A percentile compares a stretch with the other conserved stretches of the same genome.
Conservation (phyloP, 495 filamentous ascomycete genomes). For the Hyaloscypha bicolor region DNA sequence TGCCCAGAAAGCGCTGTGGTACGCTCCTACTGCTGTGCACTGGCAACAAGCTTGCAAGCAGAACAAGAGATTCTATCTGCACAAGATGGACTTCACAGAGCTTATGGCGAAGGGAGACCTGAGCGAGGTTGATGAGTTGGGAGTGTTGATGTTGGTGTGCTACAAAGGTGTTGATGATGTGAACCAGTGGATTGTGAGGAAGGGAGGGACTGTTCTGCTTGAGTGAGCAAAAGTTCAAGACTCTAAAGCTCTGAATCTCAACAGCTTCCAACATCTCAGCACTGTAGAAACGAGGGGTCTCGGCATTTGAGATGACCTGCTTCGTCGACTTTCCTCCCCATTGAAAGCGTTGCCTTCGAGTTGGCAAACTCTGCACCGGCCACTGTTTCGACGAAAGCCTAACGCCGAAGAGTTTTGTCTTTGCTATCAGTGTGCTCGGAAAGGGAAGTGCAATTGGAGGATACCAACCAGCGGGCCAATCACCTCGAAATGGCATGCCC, state of each 20-base stretch:
- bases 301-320: too few relatives aligned
- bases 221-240: not conserved
- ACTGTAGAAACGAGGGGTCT: too few relatives aligned
- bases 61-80: slow-evolving; percentile 38
- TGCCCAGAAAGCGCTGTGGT: slow-evolving; percentile 41
- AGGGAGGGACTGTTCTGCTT: slow-evolving; percentile 2
- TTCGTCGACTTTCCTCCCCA: too few relatives aligned
- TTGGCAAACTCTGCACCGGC: too few relatives aligned
- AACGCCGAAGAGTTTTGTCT: too few relatives aligned
- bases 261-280: not conserved
- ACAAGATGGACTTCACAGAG: slow-evolving; percentile 37
- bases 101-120: slow-evolving; percentile 39
- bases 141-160: slow-evolving; percentile 43
- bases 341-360: too few relatives aligned
- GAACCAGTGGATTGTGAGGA: slow-evolving; percentile 17
- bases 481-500: too few relatives aligned
- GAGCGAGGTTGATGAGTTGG: slow-evolving; percentile 42
- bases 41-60: slow-evolving; percentile 47
- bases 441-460: too few relatives aligned
- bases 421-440: too few relatives aligned
- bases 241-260: not conserved
- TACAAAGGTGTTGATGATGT: slow-evolving; percentile 41
- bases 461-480: too few relatives aligned
- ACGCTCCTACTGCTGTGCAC: slow-evolving; percentile 40
- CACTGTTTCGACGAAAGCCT: too few relatives aligned